Base-by-base conservation (phyloP, 768 basidiomycete species). In the Naganishia onofrii region DNA sequence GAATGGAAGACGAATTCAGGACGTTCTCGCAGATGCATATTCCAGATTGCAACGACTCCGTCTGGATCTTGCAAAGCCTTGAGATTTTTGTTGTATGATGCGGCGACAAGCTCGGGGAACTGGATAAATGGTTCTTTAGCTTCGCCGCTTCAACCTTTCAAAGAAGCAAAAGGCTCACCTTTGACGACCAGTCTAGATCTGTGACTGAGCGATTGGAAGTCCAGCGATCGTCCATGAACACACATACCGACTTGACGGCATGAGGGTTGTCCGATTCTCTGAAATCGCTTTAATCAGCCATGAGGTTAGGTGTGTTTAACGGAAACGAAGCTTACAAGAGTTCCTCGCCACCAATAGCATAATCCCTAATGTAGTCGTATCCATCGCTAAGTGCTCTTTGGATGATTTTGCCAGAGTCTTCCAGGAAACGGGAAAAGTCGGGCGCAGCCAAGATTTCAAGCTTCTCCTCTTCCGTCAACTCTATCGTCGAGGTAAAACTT, bases 1-100 rank as follows among this genome's bases (percentile, higher is more conserved):
- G 96, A 93, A 79, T 99, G 96, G 82, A 99, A 98, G 67, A 98
- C 87, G 73, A 97, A 99, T 79, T 99, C 96, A 31, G 96, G 94
- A 72, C 95, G 87, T 78, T 97, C 96, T 1, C 93, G 84, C 4
- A 98, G 83, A 79, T 98, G 96, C 42, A 96, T 83, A 80, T 98
- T 98, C 96, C 96, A 99, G 4, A 99, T 90, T 1, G 92, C 91
- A 29, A 95, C 96, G 66, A 98, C 89, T 10, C 96, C 96, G 74
- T 97, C 94, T 0, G 96, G 95, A 78, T 98, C 96, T 74, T 96
- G 94, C 55, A 93, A 80, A 0, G 93, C 91, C 4, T 90, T 88
- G 7, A 92, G 89, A 75, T 97, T 97, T 84, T 96, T 97, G 84
- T 98, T 99, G 78, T 99, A 99, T 3, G 96, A 90, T 0, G 96